Percentiles rank a stretch among this genome's conserved stretches.
Conservation (phyloP, 2,329 filamentous ascomycete species). For the Chaetomium sp. region DNA sequence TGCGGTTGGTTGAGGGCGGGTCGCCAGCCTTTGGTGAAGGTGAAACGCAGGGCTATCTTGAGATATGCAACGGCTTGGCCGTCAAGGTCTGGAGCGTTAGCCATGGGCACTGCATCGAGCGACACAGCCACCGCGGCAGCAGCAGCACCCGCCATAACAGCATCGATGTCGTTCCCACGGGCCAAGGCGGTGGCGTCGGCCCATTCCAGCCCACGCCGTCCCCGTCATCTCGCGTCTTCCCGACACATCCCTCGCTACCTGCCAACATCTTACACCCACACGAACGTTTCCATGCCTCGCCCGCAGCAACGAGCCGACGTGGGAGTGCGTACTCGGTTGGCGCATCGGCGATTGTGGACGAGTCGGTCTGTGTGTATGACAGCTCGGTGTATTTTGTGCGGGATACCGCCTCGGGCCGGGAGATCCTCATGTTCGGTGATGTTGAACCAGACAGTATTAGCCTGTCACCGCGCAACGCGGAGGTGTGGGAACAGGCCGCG, state of each 20-base stretch:
- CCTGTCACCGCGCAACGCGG: conserved; percentile 69
- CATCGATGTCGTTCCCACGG: conserved; percentile 37
- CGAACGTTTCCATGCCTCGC: conserved; percentile 15
- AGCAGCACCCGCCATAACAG: conserved; percentile 46
- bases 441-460: conserved; percentile 89
- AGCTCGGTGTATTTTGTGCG: conserved; percentile 93
- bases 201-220: conserved; percentile 18
- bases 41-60: conserved; percentile 74
- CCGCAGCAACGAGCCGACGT: conserved; percentile 5
- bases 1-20: conserved; percentile 80
- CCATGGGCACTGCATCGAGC: conserved; percentile 82
- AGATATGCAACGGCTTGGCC: conserved; percentile 81
- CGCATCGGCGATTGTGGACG: conserved; percentile 25
- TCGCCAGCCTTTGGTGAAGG: conserved; percentile 78
- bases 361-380: conserved; percentile 65
- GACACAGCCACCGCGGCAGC: conserved; percentile 59
- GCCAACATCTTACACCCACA: conserved; percentile 24
- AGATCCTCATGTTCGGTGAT: conserved; percentile 91
- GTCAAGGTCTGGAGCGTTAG: conserved; percentile 82
- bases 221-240: conserved; percentile 20
- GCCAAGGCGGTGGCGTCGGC: background rate
- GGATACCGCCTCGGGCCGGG: conserved; percentile 60
- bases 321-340: conserved; percentile 12
- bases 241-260: conserved; percentile 22
- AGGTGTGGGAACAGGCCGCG: conserved; percentile 83